phyloP scores from a whole-genome alignment of 768 basidiomycete genomes.

The Lactifluus hygrophoroides region DNA sequence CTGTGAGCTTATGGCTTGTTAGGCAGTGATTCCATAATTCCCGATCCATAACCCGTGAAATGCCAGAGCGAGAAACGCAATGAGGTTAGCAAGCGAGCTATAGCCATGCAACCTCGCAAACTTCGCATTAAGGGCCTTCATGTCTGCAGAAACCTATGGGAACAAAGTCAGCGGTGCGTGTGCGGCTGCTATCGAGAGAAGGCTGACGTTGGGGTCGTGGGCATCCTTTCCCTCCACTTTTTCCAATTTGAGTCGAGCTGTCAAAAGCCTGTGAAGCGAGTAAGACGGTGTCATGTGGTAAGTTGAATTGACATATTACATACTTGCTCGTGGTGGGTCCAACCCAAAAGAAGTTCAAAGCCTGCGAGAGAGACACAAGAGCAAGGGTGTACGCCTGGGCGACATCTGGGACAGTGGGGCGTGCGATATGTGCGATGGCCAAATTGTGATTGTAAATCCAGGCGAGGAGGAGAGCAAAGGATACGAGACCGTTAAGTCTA shows the following conservation, averaged over 20 bases:
- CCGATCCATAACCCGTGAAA: constrained; percentile 72
- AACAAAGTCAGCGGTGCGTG: constrained; percentile 6
- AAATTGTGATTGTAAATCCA: constrained; percentile 54
- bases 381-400: constrained; percentile 54
- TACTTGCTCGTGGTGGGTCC: constrained; percentile 67
- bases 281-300: neutral
- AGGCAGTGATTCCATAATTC: constrained; percentile 37
- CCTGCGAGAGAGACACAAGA: constrained; percentile 40
- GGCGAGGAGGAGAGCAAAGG: constrained; percentile 44
- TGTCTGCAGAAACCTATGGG: constrained; percentile 50
- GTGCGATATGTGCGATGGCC: constrained; percentile 39
- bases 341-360: constrained; percentile 57
- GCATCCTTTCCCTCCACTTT: constrained; percentile 63
- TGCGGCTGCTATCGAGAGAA: constrained; percentile 1
- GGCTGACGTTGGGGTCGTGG: constrained; percentile 54
- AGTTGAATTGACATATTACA: constrained; percentile 20
- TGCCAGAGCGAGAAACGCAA: constrained; percentile 46
- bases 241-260: constrained; percentile 62
- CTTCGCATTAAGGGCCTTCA: constrained; percentile 58
- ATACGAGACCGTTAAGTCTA: constrained; percentile 44
- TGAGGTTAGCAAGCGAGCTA: constrained; percentile 58
- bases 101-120: constrained; percentile 64
- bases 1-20: neutral
- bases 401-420: constrained; percentile 49
- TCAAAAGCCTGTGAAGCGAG: constrained; percentile 50